These are phyloP conservation scores for Gyromitra esculenta DNA, from an alignment of 2,329 filamentous ascomycete species.

Conservation along the genomic window DNA sequence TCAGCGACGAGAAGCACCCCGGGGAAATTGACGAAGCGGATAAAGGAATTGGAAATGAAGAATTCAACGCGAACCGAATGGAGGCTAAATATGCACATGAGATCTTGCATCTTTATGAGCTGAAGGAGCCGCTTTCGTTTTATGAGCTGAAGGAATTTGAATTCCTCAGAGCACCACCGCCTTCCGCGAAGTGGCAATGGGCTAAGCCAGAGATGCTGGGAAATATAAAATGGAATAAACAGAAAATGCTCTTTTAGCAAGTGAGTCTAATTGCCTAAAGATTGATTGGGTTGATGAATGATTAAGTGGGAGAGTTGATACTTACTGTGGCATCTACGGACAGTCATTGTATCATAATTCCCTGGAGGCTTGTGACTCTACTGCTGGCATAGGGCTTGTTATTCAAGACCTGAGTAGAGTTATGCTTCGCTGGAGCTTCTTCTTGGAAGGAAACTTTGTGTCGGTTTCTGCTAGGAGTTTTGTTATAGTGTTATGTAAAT, in stretches of 20 bases:
- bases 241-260: slow-evolving; percentile 40
- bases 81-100: slow-evolving; percentile 42
- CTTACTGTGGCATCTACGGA: neutral
- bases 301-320: neutral
- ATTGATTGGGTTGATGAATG: neutral
- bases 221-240: slow-evolving; percentile 36
- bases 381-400: slow-evolving; percentile 6
- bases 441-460: neutral
- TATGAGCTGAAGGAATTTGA: slow-evolving; percentile 44
- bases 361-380: neutral
- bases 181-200: slow-evolving; percentile 38
- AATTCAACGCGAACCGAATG: slow-evolving; percentile 40
- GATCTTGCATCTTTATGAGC: slow-evolving; percentile 41
- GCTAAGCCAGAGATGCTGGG: slow-evolving; percentile 34
- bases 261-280: slow-evolving; percentile 1
- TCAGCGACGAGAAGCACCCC: slow-evolving; percentile 36
- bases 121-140: slow-evolving; percentile 38
- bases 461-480: neutral
- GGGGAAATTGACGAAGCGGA: slow-evolving; percentile 39
- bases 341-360: slow-evolving; percentile 22
- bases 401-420: neutral
- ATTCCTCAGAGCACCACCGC: slow-evolving; percentile 37
- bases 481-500: neutral
- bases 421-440: slow-evolving; percentile 10
- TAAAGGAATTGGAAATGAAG: slow-evolving; percentile 32